Evolutionary conservation across 2,329 filamentous ascomycete genomes (phyloP), one percentile per base, ranked within the genome.

Genomic region (Pyrenophora teres): DNA sequence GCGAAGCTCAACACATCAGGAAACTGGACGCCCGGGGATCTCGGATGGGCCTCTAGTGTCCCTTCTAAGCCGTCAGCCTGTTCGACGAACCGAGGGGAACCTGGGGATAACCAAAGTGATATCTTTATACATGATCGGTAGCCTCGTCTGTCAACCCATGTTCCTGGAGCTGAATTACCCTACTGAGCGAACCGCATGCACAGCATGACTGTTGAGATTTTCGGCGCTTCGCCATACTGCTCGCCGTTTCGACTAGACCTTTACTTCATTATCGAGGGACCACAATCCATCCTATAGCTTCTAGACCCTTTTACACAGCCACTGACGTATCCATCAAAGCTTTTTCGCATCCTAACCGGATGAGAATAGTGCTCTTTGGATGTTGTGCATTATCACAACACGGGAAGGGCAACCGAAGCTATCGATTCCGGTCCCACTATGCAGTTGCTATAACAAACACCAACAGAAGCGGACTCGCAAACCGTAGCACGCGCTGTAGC

Each of bases 151-250:
- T 27, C 41, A 50, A 47, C 31, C 49, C 42, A 49, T 50, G 44
- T 50, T 42, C 41, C 35, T 43, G 31, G 48, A 36, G 15, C 18
- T 48, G 19, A n/a, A 47, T 32, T 44, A 37, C 45, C 43, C 36
- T 41, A 47, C 40, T 43, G 35, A 36, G 50, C 36, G 35, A 23
- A 48, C 35, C 33, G 49, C 45, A 39, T 44, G 45, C 44, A 51
- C 41, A 44, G 49, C 54, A 51, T 57, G 36, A 52, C 43, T 57
- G 48, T 45, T 49, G 42, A 55, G 40, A 30, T 41, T 27, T 45
- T 35, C 46, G 59, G 59, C 59, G 59, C 59, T 60, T 60, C 59
- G 59, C 57, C 57, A 62, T 47, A 60, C 57, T 54, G 48, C 46
- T 56, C 55, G 50, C 46, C 41, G 59, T 62, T 62, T 62, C 50